These are phyloP conservation scores for Pisolithus microcarpus DNA, from an alignment of 768 basidiomycete genomes.

Conservation along the genomic window DNA sequence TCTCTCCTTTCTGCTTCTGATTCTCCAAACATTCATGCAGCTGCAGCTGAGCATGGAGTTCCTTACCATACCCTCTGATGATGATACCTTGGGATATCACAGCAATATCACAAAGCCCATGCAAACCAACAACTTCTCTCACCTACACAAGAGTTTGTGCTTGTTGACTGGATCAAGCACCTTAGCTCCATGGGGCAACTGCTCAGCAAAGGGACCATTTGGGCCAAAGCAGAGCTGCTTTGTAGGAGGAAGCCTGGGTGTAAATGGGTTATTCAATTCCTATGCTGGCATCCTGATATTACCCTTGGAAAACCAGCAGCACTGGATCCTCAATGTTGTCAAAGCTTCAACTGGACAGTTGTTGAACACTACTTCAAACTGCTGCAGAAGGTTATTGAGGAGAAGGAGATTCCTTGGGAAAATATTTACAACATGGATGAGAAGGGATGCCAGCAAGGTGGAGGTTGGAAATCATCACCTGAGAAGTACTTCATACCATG, in stretches of 20 bases:
- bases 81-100: background rate
- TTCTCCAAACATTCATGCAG: background rate
- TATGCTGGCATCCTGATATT: conserved; percentile 15
- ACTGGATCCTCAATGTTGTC: conserved; percentile 28
- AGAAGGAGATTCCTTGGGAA: conserved; percentile 22
- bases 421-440: conserved; percentile 34
- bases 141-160: conserved; percentile 9
- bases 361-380: conserved; percentile 23
- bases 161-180: conserved; percentile 14
- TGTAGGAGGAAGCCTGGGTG: background rate
- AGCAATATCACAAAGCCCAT: conserved; percentile 6
- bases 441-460: conserved; percentile 27
- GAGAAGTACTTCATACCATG: conserved; percentile 15
- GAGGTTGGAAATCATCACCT: conserved; percentile 14
- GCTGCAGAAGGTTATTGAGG: conserved; percentile 14
- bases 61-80: background rate
- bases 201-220: conserved; percentile 8
- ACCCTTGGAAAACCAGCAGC: conserved; percentile 19
- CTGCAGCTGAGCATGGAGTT: background rate
- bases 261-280: conserved; percentile 17
- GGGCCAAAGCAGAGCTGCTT: conserved; percentile 2
- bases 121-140: conserved; percentile 14
- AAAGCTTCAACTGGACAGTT: conserved; percentile 26
- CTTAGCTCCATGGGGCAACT: conserved; percentile 8
- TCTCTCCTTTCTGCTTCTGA: background rate